These are phyloP conservation scores for Leccinum uliginosum DNA, from an alignment of 768 basidiomycete genomes.

Conservation along the genomic window DNA sequence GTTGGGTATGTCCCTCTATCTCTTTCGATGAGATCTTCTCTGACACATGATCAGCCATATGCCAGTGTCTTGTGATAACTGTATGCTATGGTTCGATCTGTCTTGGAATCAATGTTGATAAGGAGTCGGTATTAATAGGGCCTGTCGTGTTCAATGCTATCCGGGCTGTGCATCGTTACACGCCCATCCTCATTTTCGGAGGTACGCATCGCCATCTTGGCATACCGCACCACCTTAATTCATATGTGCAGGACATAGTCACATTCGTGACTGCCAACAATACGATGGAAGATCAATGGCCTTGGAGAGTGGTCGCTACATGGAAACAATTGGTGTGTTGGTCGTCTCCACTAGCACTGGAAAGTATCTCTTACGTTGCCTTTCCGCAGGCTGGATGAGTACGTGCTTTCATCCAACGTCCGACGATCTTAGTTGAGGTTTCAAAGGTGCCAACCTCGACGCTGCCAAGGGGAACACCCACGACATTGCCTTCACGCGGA, in stretches of 20 bases:
- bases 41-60: constrained; percentile 58
- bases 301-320: constrained; percentile 81
- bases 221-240: background rate
- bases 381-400: constrained; percentile 57
- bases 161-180: constrained; percentile 59
- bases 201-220: constrained; percentile 31
- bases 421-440: background rate
- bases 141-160: constrained; percentile 69
- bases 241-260: constrained; percentile 45
- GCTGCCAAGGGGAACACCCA: constrained; percentile 33
- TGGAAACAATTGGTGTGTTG: constrained; percentile 81
- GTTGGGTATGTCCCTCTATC: constrained; percentile 44
- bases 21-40: background rate
- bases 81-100: constrained; percentile 33
- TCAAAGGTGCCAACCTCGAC: constrained; percentile 46
- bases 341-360: background rate
- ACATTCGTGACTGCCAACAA: constrained; percentile 26
- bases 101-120: background rate
- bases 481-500: constrained; percentile 59
- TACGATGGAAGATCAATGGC: constrained; percentile 29
- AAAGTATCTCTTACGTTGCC: background rate
- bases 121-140: constrained; percentile 44
- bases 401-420: constrained; percentile 12
- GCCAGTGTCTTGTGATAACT: constrained; percentile 69
- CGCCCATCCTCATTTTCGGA: constrained; percentile 82